Base-by-base conservation (phyloP, 2,329 filamentous ascomycete genomes). In the Calonectria leucothoes region DNA sequence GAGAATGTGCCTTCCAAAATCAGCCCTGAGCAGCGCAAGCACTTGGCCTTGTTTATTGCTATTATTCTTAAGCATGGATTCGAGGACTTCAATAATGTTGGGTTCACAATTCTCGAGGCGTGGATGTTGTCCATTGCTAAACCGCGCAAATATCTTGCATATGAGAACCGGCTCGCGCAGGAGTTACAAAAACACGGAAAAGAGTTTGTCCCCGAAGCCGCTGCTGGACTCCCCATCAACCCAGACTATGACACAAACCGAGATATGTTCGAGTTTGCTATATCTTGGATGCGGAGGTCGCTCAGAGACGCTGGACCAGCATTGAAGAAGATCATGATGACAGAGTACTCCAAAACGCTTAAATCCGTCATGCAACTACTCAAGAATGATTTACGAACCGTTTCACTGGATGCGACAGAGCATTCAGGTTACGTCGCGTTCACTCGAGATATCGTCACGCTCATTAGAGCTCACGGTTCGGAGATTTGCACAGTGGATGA, bases 41-140 rank as follows among this genome's bases (percentile, higher is more conserved):
- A 87, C 67, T 76, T 90, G 20, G 82, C 87, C 0, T 83, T 92
- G 10, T 92, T 92, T 76, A 79, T 91, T 29, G 83, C 86, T 3
- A 86, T 84, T 0, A 81, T 93, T 11, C 81, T 91, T 25, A 86
- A 87, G 69, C 82, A 86, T 61, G 84, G 84, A 10, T 79, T 89
- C 25, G 83, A 87, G 42, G 86, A 89, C 66, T 88, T 90, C 72
- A 83, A 83, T 72, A 83, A 88, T 48, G 78, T 88, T 3, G 86
- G 84, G 2, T 83, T 85, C n/a, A 86, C 85, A 11, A 78, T 89
- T 12, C 82, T 88, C 6, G 87, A 89, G 49, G 81, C 91, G n/a
- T 92, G 91, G 88, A 76, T 89, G 51, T 78, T 88, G 25, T 85
- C 87, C 10, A 82, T 92, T 57, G 85, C 88, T 51, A 90, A 90